Conservation (phyloP, 2,329 filamentous ascomycete species). For the Sporothrix pallida region DNA sequence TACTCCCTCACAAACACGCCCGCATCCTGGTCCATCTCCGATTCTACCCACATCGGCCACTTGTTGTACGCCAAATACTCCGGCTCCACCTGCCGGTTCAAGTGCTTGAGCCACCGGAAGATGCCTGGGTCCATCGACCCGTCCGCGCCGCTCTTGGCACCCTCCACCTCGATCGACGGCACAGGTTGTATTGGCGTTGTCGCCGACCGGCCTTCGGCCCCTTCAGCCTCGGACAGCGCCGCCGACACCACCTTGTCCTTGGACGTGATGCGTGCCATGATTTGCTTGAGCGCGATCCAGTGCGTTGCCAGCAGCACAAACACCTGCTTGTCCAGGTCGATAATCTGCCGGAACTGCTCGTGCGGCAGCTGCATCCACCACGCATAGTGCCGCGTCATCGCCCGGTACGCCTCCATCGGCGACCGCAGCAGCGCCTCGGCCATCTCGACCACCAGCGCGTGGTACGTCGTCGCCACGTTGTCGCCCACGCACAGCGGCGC, state of each 20-base stretch:
- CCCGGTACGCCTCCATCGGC: conserved; percentile 60
- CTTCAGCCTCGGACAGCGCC: background rate
- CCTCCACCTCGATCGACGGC: conserved; percentile 26
- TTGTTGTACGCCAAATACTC: conserved; percentile 55
- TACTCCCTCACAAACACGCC: conserved; percentile 51
- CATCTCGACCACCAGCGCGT: conserved; percentile 53
- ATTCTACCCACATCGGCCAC: conserved; percentile 62
- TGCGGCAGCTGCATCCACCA: conserved; percentile 66
- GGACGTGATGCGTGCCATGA: conserved; percentile 58
- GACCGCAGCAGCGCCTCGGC: conserved; percentile 59
- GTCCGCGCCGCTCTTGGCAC: conserved; percentile 40
- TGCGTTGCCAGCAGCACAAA: conserved; percentile 58
- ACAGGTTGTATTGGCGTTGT: background rate
- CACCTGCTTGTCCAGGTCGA: conserved; percentile 55
- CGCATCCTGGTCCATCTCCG: conserved; percentile 54
- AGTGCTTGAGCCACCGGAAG: conserved; percentile 56
- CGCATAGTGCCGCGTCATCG: conserved; percentile 56
- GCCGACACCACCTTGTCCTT: conserved; percentile 28
- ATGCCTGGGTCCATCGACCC: conserved; percentile 52
- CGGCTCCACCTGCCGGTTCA: conserved; percentile 55
- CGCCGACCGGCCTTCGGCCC: conserved; percentile 6
- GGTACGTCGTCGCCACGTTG: conserved; percentile 54
- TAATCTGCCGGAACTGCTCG: conserved; percentile 56
- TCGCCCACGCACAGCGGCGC: conserved; percentile 51
- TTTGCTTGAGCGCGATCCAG: conserved; percentile 61